Evolutionary conservation across 23 red algal species (phyloP), one percentile per base, ranked within the genome.

Genomic region (Gracilaria gracilis): DNA sequence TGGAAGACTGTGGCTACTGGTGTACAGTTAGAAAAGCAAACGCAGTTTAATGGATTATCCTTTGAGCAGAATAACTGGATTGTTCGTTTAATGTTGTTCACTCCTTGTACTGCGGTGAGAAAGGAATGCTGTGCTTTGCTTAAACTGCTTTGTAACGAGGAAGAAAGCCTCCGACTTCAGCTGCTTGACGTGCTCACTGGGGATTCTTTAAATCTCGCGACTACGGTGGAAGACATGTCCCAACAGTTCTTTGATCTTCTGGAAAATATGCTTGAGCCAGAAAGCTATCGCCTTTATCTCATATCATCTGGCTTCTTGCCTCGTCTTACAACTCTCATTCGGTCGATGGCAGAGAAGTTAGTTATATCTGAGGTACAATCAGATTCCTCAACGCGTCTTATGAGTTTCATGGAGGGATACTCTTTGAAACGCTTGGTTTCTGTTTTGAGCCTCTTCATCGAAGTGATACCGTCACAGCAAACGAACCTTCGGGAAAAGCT

Each of bases 211-310:
- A 44, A 64, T 67, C 61, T 86, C 17, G 81, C 62, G 21, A 80
- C 83, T 40, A 79, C 70, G 35, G 90, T 86, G 5, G 81, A 69
- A 1, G 90, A 93, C 23, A 62, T 75, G 38, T 93, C 90, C 32
- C 59, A 79, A 58, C 79, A 93, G 47, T 86, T 93, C 14, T 93
- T 93, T 59, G 90, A 93, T 48, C 81, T 93, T 32, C 71, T 93
- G 5, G 83, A 78, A 65, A 76, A 55, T 31, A 48, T 81, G 25
- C 69, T 93, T 34, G 49, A 80, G 32, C 59, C 90, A 21, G 44
- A 67, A 49, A 85, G 58, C 78, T 80, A 86, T 64, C 69, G 81
- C 29, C 81, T 79, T 13, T 93, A 93, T 40, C 67, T 93, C 2
- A 80, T 86, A 11, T 70, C 66, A 29, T 79, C 53, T 29, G 81